phyloP scores from a whole-genome alignment of 805 yeast genomes.

The Kurtzmaniella cleridarum region DNA sequence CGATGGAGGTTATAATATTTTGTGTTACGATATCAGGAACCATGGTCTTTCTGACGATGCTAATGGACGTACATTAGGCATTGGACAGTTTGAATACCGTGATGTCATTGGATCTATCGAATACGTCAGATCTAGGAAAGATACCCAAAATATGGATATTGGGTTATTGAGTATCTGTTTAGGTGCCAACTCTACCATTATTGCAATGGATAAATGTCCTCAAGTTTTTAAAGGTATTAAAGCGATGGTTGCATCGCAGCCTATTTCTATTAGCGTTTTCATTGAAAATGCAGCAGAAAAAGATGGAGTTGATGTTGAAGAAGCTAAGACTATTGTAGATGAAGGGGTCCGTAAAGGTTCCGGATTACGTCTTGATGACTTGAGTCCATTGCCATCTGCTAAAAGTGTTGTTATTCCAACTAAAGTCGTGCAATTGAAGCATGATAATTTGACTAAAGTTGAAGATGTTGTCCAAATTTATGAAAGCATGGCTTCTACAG shows the following conservation, averaged over 20 bases:
- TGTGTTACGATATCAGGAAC: constrained; percentile 5
- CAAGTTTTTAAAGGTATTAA: constrained; percentile 4
- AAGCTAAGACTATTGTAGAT: constrained; percentile 1
- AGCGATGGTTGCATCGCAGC: constrained; percentile 3
- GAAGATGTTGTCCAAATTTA: constrained; percentile 4
- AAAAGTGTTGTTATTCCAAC: constrained; percentile 1
- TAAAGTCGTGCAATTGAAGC: constrained; percentile 3
- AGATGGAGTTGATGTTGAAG: not conserved
- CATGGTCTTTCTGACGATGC: constrained; percentile 5
- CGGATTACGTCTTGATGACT: constrained; percentile 2
- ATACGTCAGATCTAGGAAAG: constrained; percentile 4
- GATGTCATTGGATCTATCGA: constrained; percentile 6
- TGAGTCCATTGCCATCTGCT: constrained; percentile 2
- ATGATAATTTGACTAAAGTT: not conserved
- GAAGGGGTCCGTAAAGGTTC: not conserved
- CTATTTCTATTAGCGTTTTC: constrained; percentile 2
- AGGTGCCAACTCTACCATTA: constrained; percentile 5
- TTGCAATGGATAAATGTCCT: constrained; percentile 4
- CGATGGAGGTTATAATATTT: constrained; percentile 5
- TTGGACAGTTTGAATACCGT: constrained; percentile 5
- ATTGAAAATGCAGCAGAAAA: constrained; percentile 1
- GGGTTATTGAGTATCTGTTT: constrained; percentile 4
- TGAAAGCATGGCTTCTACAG: constrained; percentile 1
- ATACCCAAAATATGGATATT: constrained; percentile 4
- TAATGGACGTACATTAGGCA: constrained; percentile 1